phyloP scores from a whole-genome alignment of 805 yeast genomes.

The Metschnikowia peoriensis region DNA sequence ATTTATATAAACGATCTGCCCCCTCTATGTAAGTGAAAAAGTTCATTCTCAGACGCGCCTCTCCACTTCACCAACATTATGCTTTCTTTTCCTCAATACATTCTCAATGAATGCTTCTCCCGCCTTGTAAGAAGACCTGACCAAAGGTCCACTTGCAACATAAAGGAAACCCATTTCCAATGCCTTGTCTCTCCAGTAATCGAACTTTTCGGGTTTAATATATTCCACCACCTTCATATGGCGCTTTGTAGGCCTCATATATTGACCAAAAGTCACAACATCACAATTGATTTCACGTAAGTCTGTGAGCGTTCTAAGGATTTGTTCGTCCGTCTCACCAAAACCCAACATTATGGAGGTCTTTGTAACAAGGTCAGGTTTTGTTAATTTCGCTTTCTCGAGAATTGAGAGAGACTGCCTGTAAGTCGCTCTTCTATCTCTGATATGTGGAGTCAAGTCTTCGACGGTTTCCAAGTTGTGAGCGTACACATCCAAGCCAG shows the following conservation, averaged over 20 bases:
- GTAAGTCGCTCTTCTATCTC: conserved; percentile 96
- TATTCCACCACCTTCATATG: conserved; percentile 98
- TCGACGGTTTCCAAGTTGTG: conserved; percentile 97
- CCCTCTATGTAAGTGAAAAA: neutral
- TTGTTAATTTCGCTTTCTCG: conserved; percentile 73
- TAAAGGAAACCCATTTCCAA: conserved; percentile 87
- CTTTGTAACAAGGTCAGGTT: conserved; percentile 78
- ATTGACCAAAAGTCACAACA: conserved; percentile 97
- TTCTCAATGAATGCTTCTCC: conserved; percentile 98
- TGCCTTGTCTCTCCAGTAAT: conserved; percentile 87
- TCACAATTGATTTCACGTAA: conserved; percentile 78
- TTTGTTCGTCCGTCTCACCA: conserved; percentile 93
- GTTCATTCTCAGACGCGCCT: neutral
- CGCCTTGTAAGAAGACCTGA: conserved; percentile 95
- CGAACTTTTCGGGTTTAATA: conserved; percentile 90
- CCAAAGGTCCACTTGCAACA: conserved; percentile 97
- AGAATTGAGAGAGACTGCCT: conserved; percentile 81
- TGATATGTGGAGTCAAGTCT: conserved; percentile 86
- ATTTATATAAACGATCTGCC: neutral
- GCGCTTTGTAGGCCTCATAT: conserved; percentile 98
- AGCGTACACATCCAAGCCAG: conserved; percentile 95
- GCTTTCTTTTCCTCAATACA: conserved; percentile 73
- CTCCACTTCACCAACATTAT: conserved; percentile 42
- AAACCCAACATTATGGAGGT: conserved; percentile 95
- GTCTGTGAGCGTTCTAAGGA: conserved; percentile 70